Percentiles rank a stretch among this genome's conserved stretches.
These are phyloP conservation scores for Exserohilum rostratum DNA, from an alignment of 2,329 filamentous ascomycete genomes.

Conservation along the genomic window DNA sequence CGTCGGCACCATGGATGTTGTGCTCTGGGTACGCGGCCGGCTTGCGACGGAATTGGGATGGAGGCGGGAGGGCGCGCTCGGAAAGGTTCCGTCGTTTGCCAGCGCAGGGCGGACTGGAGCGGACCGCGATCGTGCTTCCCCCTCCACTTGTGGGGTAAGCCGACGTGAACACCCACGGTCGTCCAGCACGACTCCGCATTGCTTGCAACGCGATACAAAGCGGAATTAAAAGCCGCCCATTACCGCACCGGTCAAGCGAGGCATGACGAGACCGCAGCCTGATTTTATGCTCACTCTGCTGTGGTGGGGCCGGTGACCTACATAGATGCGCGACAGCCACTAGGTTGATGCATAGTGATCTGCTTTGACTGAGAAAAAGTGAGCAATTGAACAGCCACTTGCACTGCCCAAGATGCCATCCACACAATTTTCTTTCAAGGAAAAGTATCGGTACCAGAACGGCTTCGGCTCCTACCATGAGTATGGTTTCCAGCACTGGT, in stretches of 20 bases:
- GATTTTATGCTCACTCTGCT: not conserved
- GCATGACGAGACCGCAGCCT: conserved; percentile 23
- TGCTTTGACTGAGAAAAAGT: conserved; percentile 36
- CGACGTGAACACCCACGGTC: conserved; percentile 12
- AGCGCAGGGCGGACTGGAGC: too few relatives aligned
- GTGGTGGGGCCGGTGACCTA: not conserved
- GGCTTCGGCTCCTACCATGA: conserved; percentile 80
- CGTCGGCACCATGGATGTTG: conserved; percentile 14
- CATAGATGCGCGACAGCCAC: not conserved
- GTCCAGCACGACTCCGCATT: conserved; percentile 24
- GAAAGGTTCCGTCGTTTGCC: conserved; percentile 36
- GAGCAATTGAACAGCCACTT: conserved; percentile 29
- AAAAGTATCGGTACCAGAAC: conserved; percentile 78
- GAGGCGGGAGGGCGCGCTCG: conserved; percentile 26
- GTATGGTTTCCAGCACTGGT: conserved; percentile 54
- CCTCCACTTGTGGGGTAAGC: conserved; percentile 30
- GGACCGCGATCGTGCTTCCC: conserved; percentile 1
- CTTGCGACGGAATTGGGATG: conserved; percentile 32
- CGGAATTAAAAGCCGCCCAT: conserved; percentile 40
- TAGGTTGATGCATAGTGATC: conserved; percentile 26
- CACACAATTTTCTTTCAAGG: conserved; percentile 66
- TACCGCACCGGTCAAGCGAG: conserved; percentile 34
- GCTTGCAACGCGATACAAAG: conserved; percentile 14
- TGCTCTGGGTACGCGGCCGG: conserved; percentile 20
- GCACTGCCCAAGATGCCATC: conserved; percentile 62